These are phyloP conservation scores for Fraxinus sp. DNA, from an alignment of 305 asterid species.

Conservation along the genomic window DNA sequence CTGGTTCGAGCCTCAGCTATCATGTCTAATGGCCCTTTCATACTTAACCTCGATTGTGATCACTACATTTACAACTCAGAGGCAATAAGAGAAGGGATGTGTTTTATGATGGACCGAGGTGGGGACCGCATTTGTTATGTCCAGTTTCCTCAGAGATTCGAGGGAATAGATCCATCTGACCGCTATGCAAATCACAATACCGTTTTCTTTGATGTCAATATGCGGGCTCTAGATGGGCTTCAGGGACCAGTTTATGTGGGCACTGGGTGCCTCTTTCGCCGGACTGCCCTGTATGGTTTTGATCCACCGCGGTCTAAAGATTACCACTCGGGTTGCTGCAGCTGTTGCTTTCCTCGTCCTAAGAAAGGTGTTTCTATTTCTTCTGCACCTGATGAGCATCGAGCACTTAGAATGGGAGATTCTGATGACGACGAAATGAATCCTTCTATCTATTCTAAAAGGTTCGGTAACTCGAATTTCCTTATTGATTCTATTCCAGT, in stretches of 20 bases:
- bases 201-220: neutral
- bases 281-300: neutral
- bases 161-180: neutral
- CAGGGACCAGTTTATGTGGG: neutral
- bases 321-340: neutral
- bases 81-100: neutral
- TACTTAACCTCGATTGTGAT: neutral
- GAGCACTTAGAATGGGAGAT: neutral
- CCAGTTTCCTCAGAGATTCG: neutral
- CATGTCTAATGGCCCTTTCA: neutral
- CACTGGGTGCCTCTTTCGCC: neutral
- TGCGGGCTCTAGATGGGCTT: conserved; percentile 1
- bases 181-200: neutral
- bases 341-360: neutral
- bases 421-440: neutral
- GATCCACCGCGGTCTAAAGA: neutral
- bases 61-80: neutral
- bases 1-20: neutral
- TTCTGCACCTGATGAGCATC: neutral
- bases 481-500: neutral
- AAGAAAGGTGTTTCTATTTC: neutral
- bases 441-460: neutral
- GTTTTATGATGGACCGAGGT: neutral
- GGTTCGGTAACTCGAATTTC: neutral
- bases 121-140: neutral